Evolutionary conservation across 2,329 filamentous ascomycete species (phyloP).

Genomic region (Cladosporium sp.): DNA sequence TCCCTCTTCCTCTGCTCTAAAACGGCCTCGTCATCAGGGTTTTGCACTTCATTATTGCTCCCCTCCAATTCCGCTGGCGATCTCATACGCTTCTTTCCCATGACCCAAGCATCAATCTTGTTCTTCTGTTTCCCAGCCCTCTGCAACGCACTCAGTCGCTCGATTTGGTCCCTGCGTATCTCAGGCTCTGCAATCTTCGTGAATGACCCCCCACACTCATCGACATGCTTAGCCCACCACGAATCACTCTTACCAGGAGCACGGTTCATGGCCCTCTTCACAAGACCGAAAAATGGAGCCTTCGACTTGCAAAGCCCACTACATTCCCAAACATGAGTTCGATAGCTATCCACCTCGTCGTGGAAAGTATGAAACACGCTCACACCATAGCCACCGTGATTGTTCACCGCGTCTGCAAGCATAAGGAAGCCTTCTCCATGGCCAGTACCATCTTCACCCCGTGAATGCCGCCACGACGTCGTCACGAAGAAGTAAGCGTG

Average conservation of each 20-base stretch:
- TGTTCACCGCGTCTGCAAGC: constrained; percentile 47
- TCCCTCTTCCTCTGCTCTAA: constrained; percentile 14
- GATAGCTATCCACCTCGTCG: constrained; percentile 48
- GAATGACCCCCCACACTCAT: constrained; percentile 45
- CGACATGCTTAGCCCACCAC: constrained; percentile 44
- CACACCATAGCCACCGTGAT: constrained; percentile 43
- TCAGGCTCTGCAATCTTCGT: constrained; percentile 45
- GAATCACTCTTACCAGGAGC: constrained; percentile 43
- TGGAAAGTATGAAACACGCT: constrained; percentile 49
- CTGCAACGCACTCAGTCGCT: constrained; percentile 41
- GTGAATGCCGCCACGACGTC: constrained; percentile 44
- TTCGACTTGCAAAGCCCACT: constrained; percentile 41
- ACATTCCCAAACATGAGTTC: constrained; percentile 49
- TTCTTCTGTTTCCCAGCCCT: constrained; percentile 47
- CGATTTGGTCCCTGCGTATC: constrained; percentile 44
- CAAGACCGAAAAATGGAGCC: constrained; percentile 46
- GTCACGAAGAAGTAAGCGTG: constrained; percentile 51
- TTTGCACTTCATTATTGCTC: background rate
- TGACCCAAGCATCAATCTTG: constrained; percentile 46
- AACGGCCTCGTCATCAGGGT: background rate
- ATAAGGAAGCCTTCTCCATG: constrained; percentile 46
- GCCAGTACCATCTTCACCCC: constrained; percentile 44
- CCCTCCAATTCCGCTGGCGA: background rate
- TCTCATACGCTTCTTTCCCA: constrained; percentile 19
- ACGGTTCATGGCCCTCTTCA: constrained; percentile 50